phyloP scores from a whole-genome alignment of 1,284 basidiomycete genomes.

The Cutaneotrichosporon curvatum region DNA sequence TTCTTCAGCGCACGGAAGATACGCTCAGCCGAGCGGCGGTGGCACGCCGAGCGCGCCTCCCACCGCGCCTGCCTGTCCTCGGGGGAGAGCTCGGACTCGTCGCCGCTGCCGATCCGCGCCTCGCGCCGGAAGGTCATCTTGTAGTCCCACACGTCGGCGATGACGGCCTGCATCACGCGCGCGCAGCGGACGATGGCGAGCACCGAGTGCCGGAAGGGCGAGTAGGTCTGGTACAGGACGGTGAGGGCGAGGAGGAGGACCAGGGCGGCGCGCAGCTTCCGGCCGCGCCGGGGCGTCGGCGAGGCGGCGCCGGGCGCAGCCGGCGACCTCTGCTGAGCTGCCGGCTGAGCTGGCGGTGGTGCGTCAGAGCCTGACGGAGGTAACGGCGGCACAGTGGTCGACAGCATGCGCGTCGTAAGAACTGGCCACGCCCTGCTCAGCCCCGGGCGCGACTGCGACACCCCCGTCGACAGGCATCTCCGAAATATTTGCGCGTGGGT shows the following conservation, averaged over 20 bases:
- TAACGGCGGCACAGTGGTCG: too few species aligned
- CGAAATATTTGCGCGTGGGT: too few species aligned
- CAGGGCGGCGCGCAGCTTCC: too few species aligned
- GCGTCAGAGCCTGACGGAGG: too few species aligned
- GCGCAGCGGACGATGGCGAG: constrained; percentile 61
- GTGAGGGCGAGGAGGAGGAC: constrained; percentile 29
- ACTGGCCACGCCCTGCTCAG: too few species aligned
- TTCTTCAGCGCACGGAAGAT: constrained; percentile 70
- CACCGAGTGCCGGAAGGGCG: constrained; percentile 47
- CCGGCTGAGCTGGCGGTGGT: too few species aligned
- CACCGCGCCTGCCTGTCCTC: constrained; percentile 46
- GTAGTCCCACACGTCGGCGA: constrained; percentile 65
- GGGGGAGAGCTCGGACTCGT: constrained; percentile 49
- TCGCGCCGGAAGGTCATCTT: constrained; percentile 63
- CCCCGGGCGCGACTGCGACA: background rate
- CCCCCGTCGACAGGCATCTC: too few species aligned
- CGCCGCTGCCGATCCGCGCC: constrained; percentile 16
- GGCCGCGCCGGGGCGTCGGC: too few species aligned
- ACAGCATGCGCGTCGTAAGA: too few species aligned
- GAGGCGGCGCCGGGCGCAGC: too few species aligned
- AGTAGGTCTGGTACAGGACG: constrained; percentile 44
- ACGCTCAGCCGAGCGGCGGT: constrained; percentile 67
- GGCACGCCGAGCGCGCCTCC: constrained; percentile 65
- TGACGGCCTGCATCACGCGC: constrained; percentile 49
- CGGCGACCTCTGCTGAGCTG: too few species aligned